Conservation (phyloP, 352 stramenopile species). For the Globisporangium canariense region DNA sequence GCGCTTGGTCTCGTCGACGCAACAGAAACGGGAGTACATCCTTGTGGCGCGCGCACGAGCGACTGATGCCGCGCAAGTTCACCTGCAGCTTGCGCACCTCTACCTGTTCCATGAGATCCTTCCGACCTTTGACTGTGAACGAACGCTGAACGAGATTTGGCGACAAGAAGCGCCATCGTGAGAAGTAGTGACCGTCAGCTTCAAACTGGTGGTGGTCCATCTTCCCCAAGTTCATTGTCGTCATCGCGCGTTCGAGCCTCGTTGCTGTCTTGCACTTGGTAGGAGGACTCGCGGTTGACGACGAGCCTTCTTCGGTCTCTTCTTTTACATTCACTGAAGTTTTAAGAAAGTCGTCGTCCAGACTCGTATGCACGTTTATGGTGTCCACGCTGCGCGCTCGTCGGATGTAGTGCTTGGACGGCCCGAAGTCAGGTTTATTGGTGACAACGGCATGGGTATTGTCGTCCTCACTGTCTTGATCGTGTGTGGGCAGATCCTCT, state of each 20-base stretch:
- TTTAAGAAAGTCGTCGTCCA: slow-evolving; percentile 2
- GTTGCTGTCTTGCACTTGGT: slow-evolving; percentile 8
- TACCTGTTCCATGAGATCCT: slow-evolving; percentile 26
- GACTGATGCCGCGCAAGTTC: slow-evolving; percentile 57
- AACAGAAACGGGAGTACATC: slow-evolving; percentile 73
- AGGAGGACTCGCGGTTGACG: neutral
- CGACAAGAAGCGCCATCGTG: slow-evolving; percentile 59
- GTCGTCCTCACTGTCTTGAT: neutral
- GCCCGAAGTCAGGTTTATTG: neutral
- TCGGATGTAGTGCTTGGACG: slow-evolving; percentile 12
- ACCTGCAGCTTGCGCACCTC: slow-evolving; percentile 68
- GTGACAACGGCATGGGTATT: neutral
- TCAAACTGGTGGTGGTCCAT: slow-evolving; percentile 34
- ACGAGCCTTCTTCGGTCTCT: neutral
- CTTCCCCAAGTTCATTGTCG: slow-evolving; percentile 27
- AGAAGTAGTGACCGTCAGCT: slow-evolving; percentile 26
- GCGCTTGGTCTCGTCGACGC: slow-evolving; percentile 39
- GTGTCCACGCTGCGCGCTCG: slow-evolving; percentile 25
- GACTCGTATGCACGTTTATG: slow-evolving; percentile 12
- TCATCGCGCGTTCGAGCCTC: slow-evolving; percentile 30
- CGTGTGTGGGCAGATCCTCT: slow-evolving; percentile 6
- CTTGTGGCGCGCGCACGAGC: slow-evolving; percentile 49
- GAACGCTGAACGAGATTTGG: slow-evolving; percentile 60
- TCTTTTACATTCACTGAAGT: neutral
- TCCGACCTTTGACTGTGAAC: slow-evolving; percentile 23